Conservation (phyloP, 768 basidiomycete species). For the Collybia nuda region DNA sequence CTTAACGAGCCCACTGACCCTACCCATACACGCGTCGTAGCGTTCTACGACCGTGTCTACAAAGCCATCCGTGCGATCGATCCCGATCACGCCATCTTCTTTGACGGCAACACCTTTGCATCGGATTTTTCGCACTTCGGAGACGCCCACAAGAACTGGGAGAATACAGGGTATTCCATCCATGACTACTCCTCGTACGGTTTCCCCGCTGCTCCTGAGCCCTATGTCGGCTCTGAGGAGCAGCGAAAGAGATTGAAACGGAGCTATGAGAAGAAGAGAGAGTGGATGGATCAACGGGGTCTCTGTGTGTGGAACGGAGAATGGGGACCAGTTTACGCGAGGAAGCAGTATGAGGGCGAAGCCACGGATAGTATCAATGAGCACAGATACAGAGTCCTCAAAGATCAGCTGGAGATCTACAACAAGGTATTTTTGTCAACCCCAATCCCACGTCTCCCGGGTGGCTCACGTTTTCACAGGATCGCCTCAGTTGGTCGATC, state of each 20-base stretch:
- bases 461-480: conserved; percentile 70
- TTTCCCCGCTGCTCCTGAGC: conserved; percentile 60
- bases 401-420: conserved; percentile 76
- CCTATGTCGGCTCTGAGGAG: conserved; percentile 50
- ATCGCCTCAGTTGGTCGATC: conserved; percentile 76
- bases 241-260: conserved; percentile 51
- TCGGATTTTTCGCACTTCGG: conserved; percentile 75
- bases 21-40: conserved; percentile 59
- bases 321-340: conserved; percentile 83
- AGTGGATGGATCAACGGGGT: conserved; percentile 71
- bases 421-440: conserved; percentile 39
- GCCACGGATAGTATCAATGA: conserved; percentile 67
- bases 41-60: conserved; percentile 69
- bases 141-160: conserved; percentile 59
- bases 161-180: conserved; percentile 75
- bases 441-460: conserved; percentile 60
- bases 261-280: conserved; percentile 71
- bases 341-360: conserved; percentile 56
- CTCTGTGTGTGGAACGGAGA: conserved; percentile 81
- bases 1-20: conserved; percentile 83
- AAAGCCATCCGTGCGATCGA: conserved; percentile 72
- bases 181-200: conserved; percentile 79
- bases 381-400: conserved; percentile 60
- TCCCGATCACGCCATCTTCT: conserved; percentile 70
- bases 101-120: conserved; percentile 85